Evolutionary conservation across 2,329 filamentous ascomycete species (phyloP).

Genomic region (Paecilomyces variotii): DNA sequence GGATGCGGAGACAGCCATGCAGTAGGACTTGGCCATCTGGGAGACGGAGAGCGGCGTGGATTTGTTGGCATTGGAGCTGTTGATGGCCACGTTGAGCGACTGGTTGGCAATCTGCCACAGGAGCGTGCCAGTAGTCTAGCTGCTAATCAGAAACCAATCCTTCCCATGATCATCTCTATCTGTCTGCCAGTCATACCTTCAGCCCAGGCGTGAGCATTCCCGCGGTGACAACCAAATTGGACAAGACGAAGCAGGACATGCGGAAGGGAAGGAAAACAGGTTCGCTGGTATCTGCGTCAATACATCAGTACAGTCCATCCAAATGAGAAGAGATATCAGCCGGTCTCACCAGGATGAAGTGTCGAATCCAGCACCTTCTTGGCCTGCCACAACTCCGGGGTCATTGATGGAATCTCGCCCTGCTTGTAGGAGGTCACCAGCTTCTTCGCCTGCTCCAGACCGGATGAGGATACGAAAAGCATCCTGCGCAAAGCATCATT

Average conservation of each 20-base stretch:
- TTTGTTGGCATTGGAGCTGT: conserved; percentile 97
- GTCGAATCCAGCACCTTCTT: conserved; percentile 98
- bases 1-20: conserved; percentile 82
- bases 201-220: conserved; percentile 95
- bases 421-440: conserved; percentile 80
- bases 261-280: conserved; percentile 91
- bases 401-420: conserved; percentile 71
- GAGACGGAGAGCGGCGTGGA: conserved; percentile 76
- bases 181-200: conserved; percentile 41
- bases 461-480: conserved; percentile 66
- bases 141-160: not conserved
- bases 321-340: not conserved
- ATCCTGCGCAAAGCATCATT: conserved; percentile 52
- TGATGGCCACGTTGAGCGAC: conserved; percentile 96
- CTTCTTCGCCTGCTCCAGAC: conserved; percentile 78
- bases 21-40: conserved; percentile 81
- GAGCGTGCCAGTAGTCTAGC: conserved; percentile 69
- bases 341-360: conserved; percentile 71
- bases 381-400: conserved; percentile 81
- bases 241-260: conserved; percentile 92
- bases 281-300: conserved; percentile 69
- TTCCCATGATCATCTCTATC: not conserved
- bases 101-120: conserved; percentile 96
- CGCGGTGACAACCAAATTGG: conserved; percentile 87
- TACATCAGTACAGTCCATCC: not conserved